phyloP scores from a whole-genome alignment of 495 filamentous ascomycete species.

The Tetracladium setigerum region DNA sequence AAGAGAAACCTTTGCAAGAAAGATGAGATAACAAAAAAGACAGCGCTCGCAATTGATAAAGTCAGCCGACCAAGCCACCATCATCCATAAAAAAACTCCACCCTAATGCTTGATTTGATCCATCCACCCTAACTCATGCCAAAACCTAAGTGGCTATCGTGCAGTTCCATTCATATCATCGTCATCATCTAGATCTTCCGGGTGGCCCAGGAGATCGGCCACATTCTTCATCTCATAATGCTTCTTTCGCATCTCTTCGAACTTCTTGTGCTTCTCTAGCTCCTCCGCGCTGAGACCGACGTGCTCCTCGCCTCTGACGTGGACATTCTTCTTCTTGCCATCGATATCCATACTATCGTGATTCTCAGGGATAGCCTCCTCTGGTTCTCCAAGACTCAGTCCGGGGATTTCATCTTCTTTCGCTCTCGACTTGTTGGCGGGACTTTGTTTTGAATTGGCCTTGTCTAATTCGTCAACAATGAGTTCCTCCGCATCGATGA shows the following conservation, averaged over 20 bases:
- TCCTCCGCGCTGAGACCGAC: constrained; percentile 67
- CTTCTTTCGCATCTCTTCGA: constrained; percentile 84
- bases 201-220: constrained; percentile 73
- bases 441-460: constrained; percentile 26
- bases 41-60: too few relatives aligned
- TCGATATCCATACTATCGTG: constrained; percentile 24
- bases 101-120: too few relatives aligned
- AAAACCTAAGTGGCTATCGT: background rate
- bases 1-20: too few relatives aligned
- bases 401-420: constrained; percentile 80
- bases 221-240: constrained; percentile 99
- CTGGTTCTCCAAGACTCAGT: constrained; percentile 88
- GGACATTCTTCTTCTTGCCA: constrained; percentile 52
- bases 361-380: constrained; percentile 53
- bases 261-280: constrained; percentile 78
- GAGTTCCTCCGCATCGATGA: constrained; percentile 49
- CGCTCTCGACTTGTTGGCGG: constrained; percentile 21
- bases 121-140: too few relatives aligned
- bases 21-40: too few relatives aligned
- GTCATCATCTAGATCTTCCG: constrained; percentile 43
- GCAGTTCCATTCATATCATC: constrained; percentile 26
- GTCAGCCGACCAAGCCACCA: too few relatives aligned
- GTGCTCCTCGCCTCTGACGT: constrained; percentile 49
- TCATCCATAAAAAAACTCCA: too few relatives aligned
- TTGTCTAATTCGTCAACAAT: constrained; percentile 70